phyloP scores from a whole-genome alignment of 2,329 filamentous ascomycete genomes.

The Verticillium zaregamsianum region DNA sequence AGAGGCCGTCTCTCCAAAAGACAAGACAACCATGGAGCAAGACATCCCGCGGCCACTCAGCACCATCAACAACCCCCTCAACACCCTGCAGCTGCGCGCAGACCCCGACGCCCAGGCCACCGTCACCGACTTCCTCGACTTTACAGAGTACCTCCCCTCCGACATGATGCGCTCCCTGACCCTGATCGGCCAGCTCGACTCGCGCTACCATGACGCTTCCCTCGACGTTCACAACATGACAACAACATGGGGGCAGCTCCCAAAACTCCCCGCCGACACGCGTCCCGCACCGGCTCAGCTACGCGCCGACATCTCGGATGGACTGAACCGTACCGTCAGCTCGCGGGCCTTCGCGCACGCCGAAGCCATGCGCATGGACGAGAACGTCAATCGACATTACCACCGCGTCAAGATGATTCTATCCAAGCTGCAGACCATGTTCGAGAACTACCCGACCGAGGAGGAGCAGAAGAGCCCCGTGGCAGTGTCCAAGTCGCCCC shows the following conservation, averaged over 20 bases:
- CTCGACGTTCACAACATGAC: slow-evolving; percentile 52
- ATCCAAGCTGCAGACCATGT: slow-evolving; percentile 55
- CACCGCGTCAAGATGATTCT: slow-evolving; percentile 55
- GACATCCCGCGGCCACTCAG: slow-evolving; percentile 18
- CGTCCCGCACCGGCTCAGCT: slow-evolving; percentile 46
- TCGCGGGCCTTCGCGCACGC: slow-evolving; percentile 56
- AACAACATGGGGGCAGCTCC: slow-evolving; percentile 52
- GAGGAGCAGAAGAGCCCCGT: slow-evolving; percentile 49
- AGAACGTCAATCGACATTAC: slow-evolving; percentile 60
- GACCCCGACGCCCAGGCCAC: slow-evolving; percentile 66
- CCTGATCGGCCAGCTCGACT: slow-evolving; percentile 61
- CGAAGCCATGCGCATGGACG: slow-evolving; percentile 59
- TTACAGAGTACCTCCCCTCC: slow-evolving; percentile 65
- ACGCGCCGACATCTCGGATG: slow-evolving; percentile 56
- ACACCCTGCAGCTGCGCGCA: slow-evolving; percentile 44
- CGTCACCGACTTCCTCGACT: slow-evolving; percentile 67
- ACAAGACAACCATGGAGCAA: slow-evolving; percentile 23
- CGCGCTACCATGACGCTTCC: slow-evolving; percentile 53
- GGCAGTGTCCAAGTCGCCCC: slow-evolving; percentile 47
- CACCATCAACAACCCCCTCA: slow-evolving; percentile 33
- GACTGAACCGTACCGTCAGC: slow-evolving; percentile 48
- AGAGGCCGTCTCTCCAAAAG: slow-evolving; percentile 30
- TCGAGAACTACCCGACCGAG: slow-evolving; percentile 52
- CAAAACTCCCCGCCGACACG: slow-evolving; percentile 39
- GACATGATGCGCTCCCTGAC: slow-evolving; percentile 63